Evolutionary conservation across 2,329 filamentous ascomycete species (phyloP), one percentile per base, ranked within the genome.

Genomic region (Scedosporium aurantiacum): DNA sequence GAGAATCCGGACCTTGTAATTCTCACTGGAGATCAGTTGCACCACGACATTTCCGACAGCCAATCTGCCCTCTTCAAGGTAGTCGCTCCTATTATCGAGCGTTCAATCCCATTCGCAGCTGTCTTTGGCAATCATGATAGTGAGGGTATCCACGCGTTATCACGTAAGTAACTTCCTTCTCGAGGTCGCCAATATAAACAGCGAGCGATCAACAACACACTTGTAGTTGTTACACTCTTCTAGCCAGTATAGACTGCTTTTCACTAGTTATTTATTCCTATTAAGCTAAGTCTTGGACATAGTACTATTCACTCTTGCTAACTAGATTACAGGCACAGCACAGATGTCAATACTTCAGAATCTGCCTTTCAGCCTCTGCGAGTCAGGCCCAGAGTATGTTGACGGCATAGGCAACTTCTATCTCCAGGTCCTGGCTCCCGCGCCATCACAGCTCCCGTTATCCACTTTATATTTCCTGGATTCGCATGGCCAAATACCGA

Each of bases 61-160:
- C 66, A 72, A 6, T 61, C 88, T 84, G 90, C 93, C 41, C 89
- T 97, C 63, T 96, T 95, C 79, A 99, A 99, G 75, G 91, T 92
- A 68, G 89, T 90, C 5, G 86, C 90, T 57, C 80, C 95, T 14
- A 84, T 99, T 58, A 88, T 91, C 64, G 85, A 91, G 71, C 89
- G 89, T 71, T 90, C 91, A 68, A 90, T 97, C 41, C 94, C 94
- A 0, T 97, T 95, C 69, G 90, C 91, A 16, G 87, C 88, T 63
- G 97, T 99, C 63, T 97, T 97, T 70, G 94, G 94, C 62, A 99
- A 99, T 71, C 94, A 99, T 73, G 94, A 99, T 70, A 92, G 97
- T 69, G 93, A 97, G 77, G 87, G 87, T 40, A 85, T 89, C 57
- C 82, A 73, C 61, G 71, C 72, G 68, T 69, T 75, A 67, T 70